Conservation (phyloP, 2,329 filamentous ascomycete genomes). For the Pestalotiopsis sp. region DNA sequence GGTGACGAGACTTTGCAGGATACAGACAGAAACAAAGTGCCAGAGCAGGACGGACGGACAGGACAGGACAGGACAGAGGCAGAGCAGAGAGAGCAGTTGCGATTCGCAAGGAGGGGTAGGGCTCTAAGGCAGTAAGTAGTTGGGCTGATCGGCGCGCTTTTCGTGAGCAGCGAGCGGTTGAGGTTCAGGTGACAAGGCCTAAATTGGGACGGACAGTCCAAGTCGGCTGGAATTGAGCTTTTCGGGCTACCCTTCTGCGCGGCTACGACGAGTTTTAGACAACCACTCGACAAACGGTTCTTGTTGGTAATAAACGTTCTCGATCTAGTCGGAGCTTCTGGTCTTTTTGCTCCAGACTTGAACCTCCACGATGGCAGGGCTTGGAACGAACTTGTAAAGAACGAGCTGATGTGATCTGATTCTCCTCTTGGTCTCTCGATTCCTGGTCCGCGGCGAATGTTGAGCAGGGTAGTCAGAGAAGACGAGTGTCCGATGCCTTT, state of each 20-base stretch:
- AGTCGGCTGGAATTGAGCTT: constrained; percentile 1
- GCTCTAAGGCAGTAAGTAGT: not conserved
- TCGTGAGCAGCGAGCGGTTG: constrained; percentile 1
- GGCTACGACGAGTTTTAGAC: not conserved
- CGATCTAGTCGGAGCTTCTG: not conserved
- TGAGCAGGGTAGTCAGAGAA: not conserved
- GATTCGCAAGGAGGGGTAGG: constrained; percentile 13
- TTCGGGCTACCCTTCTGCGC: not conserved
- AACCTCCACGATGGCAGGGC: too few species aligned
- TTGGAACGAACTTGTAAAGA: too few species aligned
- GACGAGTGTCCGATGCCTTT: not conserved
- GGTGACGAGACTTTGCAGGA: constrained; percentile 10
- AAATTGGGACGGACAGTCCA: constrained; percentile 12
- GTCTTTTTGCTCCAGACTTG: too few species aligned
- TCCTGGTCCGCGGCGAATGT: too few species aligned
- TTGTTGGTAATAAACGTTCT: not conserved
- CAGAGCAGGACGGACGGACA: too few species aligned
- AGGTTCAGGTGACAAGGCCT: constrained; percentile 12
- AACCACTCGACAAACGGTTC: not conserved
- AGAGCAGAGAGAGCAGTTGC: constrained; percentile 5
- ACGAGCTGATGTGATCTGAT: too few species aligned
- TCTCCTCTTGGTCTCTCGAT: too few species aligned
- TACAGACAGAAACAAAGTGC: not conserved
- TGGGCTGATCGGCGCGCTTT: constrained; percentile 10
- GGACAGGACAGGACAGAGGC: too few species aligned